Evolutionary conservation across 176 grass and related monocot genomes (phyloP), one percentile per base, ranked within the genome.

Genomic region (Sorghum bicolor): DNA sequence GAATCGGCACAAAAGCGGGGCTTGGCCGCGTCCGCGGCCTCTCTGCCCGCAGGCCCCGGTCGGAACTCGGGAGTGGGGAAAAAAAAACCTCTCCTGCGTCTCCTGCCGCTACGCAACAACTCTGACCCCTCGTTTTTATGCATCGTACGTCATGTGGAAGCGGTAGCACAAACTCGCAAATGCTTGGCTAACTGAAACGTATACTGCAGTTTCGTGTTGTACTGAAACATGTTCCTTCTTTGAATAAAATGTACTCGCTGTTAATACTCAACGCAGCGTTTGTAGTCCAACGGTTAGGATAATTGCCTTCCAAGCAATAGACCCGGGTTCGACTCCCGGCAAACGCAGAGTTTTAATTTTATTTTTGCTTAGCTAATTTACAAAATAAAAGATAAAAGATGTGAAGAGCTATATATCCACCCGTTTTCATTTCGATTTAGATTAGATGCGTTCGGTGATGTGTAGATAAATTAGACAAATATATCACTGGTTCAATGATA

Each of bases 281-380:
- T 95, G 96, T 96, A 98, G 93, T 95, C 96, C 96, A 98, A 98
- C 93, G 96, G 91, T 95, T 85, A 95, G 93, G 96, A 98, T 95
- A 95, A 98, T 98, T 94, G 87, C 93, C 93, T 98, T 98, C 89
- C 91, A 98, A 96, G 93, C 93, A 90, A 95, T 95, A 90, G 85
- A 96, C 69, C 96, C 89, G 91, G 91, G 91, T 98, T 94, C 87
- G 93, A 93, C 93, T 95, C 93, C 93, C 87, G 88, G 90, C 89
- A 92, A 15, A 94, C 92, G 87, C 88, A 94, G 1, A 32, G 0
- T 3, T 19, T 81, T 10, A 2, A 0, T 29, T 29, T 79, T 8
- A 22, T n/a, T 4, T 61, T 39, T 6, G 19, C 52, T 14, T 25
- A 14, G 4, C 20, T 32, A 32, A 2, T 2, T 26, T 25, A 17